Percentiles rank a stretch among this genome's conserved stretches.
These are phyloP conservation scores for Blastobotrys mokoenaii DNA, from an alignment of 805 yeast genomes.

Conservation along the genomic window DNA sequence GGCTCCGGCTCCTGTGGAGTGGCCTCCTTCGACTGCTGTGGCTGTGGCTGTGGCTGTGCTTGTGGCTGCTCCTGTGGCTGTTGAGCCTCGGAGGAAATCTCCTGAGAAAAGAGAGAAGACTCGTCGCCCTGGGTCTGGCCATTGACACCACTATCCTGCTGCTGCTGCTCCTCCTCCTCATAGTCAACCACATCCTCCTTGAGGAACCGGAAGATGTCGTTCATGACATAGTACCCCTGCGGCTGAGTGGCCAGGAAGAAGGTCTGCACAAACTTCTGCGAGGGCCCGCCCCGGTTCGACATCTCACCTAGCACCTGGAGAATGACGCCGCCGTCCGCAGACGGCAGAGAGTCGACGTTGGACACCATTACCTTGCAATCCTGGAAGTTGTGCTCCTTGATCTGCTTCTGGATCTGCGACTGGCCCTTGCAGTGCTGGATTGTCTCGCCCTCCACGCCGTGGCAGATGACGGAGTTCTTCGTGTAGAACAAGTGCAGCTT, in stretches of 20 bases:
- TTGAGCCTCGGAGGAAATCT: background rate
- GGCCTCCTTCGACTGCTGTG: background rate
- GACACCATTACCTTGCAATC: slow-evolving; percentile 31
- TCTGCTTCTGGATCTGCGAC: slow-evolving; percentile 24
- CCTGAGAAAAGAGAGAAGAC: background rate
- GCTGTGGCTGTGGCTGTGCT: background rate
- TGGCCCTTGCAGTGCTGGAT: slow-evolving; percentile 24
- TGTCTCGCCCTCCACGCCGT: slow-evolving; percentile 32
- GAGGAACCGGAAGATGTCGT: slow-evolving; percentile 32
- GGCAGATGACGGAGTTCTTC: slow-evolving; percentile 27
- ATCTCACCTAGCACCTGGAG: slow-evolving; percentile 35
- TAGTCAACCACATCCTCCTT: slow-evolving; percentile 26
- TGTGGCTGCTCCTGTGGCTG: background rate
- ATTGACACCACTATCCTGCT: background rate
- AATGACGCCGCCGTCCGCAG: slow-evolving; percentile 27
- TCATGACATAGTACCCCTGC: slow-evolving; percentile 28
- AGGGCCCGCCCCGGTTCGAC: slow-evolving; percentile 25
- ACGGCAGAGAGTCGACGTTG: slow-evolving; percentile 30
- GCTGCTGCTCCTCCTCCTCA: slow-evolving; percentile 6
- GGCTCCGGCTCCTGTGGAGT: background rate
- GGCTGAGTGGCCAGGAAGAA: slow-evolving; percentile 30
- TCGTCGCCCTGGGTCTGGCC: background rate
- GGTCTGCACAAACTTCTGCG: slow-evolving; percentile 33
- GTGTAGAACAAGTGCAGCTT: slow-evolving; percentile 30
- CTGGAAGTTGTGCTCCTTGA: slow-evolving; percentile 24